Base-by-base conservation (phyloP, 345 rosid genomes). In the Rhizophora apiculata region DNA sequence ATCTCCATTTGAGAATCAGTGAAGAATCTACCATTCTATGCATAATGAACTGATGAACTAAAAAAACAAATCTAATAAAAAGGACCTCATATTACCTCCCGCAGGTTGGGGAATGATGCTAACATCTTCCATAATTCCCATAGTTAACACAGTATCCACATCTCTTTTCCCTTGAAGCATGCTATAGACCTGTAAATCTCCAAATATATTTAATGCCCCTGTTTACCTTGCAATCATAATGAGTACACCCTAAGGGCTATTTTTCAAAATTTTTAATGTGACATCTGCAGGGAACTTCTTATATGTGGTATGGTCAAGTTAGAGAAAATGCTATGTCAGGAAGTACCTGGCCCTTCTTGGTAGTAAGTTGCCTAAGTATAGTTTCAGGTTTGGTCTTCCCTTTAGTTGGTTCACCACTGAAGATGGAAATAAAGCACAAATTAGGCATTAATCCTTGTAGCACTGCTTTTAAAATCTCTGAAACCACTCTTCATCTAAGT, bases 121-220 rank as follows among this genome's bases (percentile, higher is more conserved):
- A 54, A 89, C 97, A 79, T 95, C 98, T 82, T 90, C 91, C 94
- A 89, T 93, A 69, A 93, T 87, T 79, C 97, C 98, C 98, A 91
- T 93, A 34, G 96, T 89, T 77, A 88, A 78, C 65, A 91, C 92
- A 68, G 97, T 93, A 76, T 91, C 98, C 60, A 84, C 97, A 72
- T 93, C 96, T 72, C 96, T 87, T 78, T 91, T 89, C 68, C 98
- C 96, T 82, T 87, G 98, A 80, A 90, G 85, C 97, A 93, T 85
- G 77, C 98, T 93, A 77, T 91, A 89, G 13, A 93, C 96, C 98
- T 90, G 71, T 67, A 81, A 16, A 56, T 16, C 32, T 22, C 26
- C 53, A 57, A 56, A 24, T 15, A 67, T 19, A 66, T 27, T 24
- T 10, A 16, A 63, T 53, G 32, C 27, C 21, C 46, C 24, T 21